A percentile compares a stretch with the other conserved stretches of the same genome.
phyloP scores from a whole-genome alignment of 768 basidiomycete genomes.

The Chalciporus sphaerocephalus region DNA sequence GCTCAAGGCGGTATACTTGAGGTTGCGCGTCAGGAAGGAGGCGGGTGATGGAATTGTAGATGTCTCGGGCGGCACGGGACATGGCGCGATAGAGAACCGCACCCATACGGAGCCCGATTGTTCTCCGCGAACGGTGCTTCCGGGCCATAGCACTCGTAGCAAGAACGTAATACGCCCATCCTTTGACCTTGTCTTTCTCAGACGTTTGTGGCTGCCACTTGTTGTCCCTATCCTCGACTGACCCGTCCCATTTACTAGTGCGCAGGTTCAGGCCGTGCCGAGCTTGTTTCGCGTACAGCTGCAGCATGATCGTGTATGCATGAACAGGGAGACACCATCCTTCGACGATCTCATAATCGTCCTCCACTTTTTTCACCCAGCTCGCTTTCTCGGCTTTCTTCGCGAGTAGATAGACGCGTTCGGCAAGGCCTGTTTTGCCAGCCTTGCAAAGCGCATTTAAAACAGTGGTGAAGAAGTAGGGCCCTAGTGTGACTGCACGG shows the following conservation, averaged over 20 bases:
- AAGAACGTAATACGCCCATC: constrained; percentile 36
- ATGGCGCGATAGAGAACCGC: constrained; percentile 35
- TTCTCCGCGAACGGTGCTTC: constrained; percentile 24
- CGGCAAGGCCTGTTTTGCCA: constrained; percentile 50
- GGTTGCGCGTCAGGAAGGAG: constrained; percentile 24
- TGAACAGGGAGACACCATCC: constrained; percentile 66
- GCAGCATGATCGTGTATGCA: constrained; percentile 71
- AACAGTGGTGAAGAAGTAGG: constrained; percentile 54
- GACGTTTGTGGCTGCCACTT: constrained; percentile 16
- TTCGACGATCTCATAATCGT: constrained; percentile 19
- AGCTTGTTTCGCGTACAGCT: constrained; percentile 51
- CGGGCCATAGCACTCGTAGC: constrained; percentile 17
- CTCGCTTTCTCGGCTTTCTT: constrained; percentile 56
- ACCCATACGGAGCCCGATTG: constrained; percentile 28
- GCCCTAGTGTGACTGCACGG: constrained; percentile 50
- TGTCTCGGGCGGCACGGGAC: constrained; percentile 30
- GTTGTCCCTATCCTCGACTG: constrained; percentile 4
- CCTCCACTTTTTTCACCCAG: constrained; percentile 32
- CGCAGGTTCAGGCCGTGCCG: constrained; percentile 22
- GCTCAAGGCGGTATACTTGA: constrained; percentile 35
- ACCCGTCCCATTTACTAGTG: constrained; percentile 3
- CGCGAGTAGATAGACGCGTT: constrained; percentile 62
- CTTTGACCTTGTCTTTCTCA: constrained; percentile 24
- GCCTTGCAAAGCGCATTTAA: constrained; percentile 59
- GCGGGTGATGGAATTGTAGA: constrained; percentile 23